Evolutionary conservation across 148 eudicot species (phyloP), one percentile per base, ranked within the genome.

Genomic region (Hydrangea macrophylla): DNA sequence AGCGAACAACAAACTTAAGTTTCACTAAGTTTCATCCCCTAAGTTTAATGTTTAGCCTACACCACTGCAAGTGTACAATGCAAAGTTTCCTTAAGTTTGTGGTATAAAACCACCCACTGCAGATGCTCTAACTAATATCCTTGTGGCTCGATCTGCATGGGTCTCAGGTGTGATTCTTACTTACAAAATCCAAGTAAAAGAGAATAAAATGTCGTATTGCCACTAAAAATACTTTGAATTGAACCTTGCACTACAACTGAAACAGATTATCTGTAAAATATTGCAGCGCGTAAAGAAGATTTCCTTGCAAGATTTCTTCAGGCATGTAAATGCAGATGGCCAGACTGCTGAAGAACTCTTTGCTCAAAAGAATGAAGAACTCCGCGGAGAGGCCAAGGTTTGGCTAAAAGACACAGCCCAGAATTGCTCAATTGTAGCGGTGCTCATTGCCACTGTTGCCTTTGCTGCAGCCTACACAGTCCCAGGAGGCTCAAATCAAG

Each of bases 381-480:
- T 65, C 24, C 59, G 42, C 13, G 0, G 0, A 18, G 27, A 53
- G 13, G 59, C 59, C 31, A 51, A 33, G 15, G 59, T 51, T 6
- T 65, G 69, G 69, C 13, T 53, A 15, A 35, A 65, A 27, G 58
- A 45, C 4, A 65, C 68, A 7, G 44, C 69, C 0, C 44, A 65
- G 15, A 9, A 33, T n/a, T 42, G 69, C 45, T 51, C 69, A 6
- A 17, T 65, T 31, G 69, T 65, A 12, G 59, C 59, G 0, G 59
- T 65, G 28, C 59, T 65, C 31, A 65, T 65, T 7, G 69, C 58
- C 23, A 65, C 69, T 7, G 69, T 65, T 35, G 69, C 69, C 22
- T 65, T 65, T 33, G 45, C 69, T 10, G 69, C 69, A 9, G 59
- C 69, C 44, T 65, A 65, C 45, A 65, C 58, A 6, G 24, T 65